phyloP scores from a whole-genome alignment of 768 basidiomycete species.

The Thelephora ganbajun region DNA sequence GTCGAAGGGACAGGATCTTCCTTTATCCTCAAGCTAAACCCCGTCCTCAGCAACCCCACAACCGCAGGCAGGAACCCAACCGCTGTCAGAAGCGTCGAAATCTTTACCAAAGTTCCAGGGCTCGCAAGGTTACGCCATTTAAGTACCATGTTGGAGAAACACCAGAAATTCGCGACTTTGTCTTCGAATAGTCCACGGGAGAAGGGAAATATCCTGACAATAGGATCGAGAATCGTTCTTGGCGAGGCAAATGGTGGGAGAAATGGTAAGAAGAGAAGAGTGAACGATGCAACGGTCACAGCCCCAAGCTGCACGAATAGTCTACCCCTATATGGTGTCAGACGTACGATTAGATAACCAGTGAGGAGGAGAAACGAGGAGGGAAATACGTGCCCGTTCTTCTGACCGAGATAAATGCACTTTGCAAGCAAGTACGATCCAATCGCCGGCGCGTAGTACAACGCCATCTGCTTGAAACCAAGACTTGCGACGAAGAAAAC shows the following conservation, averaged over 20 bases:
- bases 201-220: constrained; percentile 85
- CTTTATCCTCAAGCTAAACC: constrained; percentile 17
- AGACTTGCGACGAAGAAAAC: constrained; percentile 74
- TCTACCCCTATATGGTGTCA: constrained; percentile 13
- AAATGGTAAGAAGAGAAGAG: constrained; percentile 67
- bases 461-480: constrained; percentile 91
- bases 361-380: background rate
- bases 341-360: background rate
- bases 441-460: constrained; percentile 90
- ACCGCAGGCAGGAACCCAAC: constrained; percentile 59
- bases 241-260: constrained; percentile 47
- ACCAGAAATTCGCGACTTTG: constrained; percentile 98
- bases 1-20: background rate
- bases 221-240: constrained; percentile 39
- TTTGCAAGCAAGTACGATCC: constrained; percentile 84
- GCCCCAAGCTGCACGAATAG: constrained; percentile 57
- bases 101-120: constrained; percentile 36
- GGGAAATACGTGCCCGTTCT: constrained; percentile 44
- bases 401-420: constrained; percentile 68
- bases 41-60: constrained; percentile 26
- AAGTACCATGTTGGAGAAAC: constrained; percentile 76
- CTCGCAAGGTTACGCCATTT: constrained; percentile 63
- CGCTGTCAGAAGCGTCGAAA: constrained; percentile 54
- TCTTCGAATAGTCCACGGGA: constrained; percentile 85
- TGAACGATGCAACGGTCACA: constrained; percentile 48